Conservation (phyloP, 2,329 filamentous ascomycete genomes). For the Neonectria coccinea region DNA sequence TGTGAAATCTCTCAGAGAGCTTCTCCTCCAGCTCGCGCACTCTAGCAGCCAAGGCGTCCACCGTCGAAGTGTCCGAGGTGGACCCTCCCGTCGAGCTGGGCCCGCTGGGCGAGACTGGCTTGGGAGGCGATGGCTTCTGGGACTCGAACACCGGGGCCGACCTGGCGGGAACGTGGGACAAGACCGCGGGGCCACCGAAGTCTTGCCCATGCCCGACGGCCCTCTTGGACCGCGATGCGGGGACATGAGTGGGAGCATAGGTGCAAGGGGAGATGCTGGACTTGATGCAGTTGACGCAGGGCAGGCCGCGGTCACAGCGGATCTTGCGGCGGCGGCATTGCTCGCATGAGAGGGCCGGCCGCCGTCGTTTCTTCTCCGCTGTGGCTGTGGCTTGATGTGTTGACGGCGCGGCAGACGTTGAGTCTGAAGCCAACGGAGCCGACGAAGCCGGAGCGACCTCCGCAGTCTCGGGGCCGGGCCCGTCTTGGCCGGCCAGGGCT, state of each 20-base stretch:
- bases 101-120: constrained; percentile 38
- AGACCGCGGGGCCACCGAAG: constrained; percentile 9
- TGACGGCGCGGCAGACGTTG: neutral
- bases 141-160: constrained; percentile 31
- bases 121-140: constrained; percentile 16
- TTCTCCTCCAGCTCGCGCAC: constrained; percentile 59
- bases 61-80: constrained; percentile 41
- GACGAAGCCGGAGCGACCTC: constrained; percentile 4
- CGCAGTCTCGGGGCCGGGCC: constrained; percentile 1
- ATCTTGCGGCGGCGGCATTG: constrained; percentile 72
- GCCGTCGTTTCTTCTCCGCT: constrained; percentile 53
- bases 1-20: constrained; percentile 47
- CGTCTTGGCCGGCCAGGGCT: constrained; percentile 2
- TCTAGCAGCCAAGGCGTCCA: constrained; percentile 52
- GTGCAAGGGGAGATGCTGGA: constrained; percentile 66
- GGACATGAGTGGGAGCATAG: constrained; percentile 57
- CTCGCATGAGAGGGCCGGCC: constrained; percentile 63
- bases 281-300: constrained; percentile 70
- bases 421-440: neutral
- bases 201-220: constrained; percentile 9
- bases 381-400: constrained; percentile 20
- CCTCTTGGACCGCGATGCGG: constrained; percentile 44
- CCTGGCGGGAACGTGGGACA: constrained; percentile 36
- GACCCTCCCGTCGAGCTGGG: constrained; percentile 45
- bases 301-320: constrained; percentile 68